Evolutionary conservation across 192 early-diverging fungal species (phyloP).

Genomic region (Martensiomyces pterosporus): DNA sequence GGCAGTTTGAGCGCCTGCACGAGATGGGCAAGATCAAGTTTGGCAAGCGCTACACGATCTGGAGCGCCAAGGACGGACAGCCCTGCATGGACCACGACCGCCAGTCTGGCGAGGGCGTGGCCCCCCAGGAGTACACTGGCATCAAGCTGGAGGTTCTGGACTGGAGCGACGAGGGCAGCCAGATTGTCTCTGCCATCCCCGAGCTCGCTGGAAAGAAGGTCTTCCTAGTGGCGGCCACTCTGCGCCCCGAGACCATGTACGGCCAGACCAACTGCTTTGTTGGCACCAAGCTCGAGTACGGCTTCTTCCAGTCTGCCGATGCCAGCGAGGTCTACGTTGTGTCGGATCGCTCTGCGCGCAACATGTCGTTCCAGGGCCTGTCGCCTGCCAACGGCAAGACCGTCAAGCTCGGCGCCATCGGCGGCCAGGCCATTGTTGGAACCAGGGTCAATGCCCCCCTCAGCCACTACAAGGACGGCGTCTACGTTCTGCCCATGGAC

Average conservation of each 20-base stretch:
- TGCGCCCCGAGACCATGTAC: slow-evolving; percentile 99
- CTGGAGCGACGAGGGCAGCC: slow-evolving; percentile 52
- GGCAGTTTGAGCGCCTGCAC: slow-evolving; percentile 93
- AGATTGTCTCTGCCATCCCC: slow-evolving; percentile 45
- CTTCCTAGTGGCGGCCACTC: slow-evolving; percentile 91
- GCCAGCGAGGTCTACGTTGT: slow-evolving; percentile 81
- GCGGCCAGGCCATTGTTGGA: slow-evolving; percentile 79
- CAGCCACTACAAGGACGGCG: slow-evolving; percentile 61
- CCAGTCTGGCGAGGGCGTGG: slow-evolving; percentile 85
- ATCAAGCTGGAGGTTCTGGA: slow-evolving; percentile 86
- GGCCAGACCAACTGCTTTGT: slow-evolving; percentile 99
- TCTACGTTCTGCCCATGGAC: slow-evolving; percentile 97
- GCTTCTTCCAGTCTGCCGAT: slow-evolving; percentile 69
- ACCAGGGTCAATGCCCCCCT: slow-evolving; percentile 88
- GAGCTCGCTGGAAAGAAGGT: slow-evolving; percentile 70
- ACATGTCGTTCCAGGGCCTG: slow-evolving; percentile 94
- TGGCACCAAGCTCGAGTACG: slow-evolving; percentile 87
- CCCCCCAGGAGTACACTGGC: slow-evolving; percentile 93
- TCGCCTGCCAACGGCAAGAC: slow-evolving; percentile 66
- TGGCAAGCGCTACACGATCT: slow-evolving; percentile 96
- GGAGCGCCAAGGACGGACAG: slow-evolving; percentile 90
- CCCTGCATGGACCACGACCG: slow-evolving; percentile 99
- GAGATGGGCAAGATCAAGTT: slow-evolving; percentile 83
- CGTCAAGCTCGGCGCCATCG: slow-evolving; percentile 67
- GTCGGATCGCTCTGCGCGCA: slow-evolving; percentile 90